Conservation (phyloP, 352 stramenopile species). For the Globisporangium nunn region DNA sequence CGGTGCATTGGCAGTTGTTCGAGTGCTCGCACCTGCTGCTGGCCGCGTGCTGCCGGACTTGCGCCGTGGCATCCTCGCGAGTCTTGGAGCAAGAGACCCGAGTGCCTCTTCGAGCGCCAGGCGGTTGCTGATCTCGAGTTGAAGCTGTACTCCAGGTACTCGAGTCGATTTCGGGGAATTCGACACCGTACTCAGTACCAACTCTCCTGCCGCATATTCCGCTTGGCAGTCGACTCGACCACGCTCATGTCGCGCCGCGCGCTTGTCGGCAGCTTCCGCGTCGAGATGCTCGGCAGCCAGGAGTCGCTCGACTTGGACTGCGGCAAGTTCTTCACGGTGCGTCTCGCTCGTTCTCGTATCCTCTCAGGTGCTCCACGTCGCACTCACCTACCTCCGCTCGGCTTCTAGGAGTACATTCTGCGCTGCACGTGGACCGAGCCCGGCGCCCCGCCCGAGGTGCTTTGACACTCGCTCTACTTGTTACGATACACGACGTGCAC, state of each 20-base stretch:
- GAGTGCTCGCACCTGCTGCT: too few species aligned
- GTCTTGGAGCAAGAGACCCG: background rate
- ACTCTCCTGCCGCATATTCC: background rate
- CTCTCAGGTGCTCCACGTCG: background rate
- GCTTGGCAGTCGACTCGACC: background rate
- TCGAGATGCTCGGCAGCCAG: conserved; percentile 55
- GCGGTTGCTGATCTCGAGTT: too few species aligned
- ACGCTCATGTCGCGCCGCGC: background rate
- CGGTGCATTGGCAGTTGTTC: background rate
- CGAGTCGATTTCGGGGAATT: too few species aligned
- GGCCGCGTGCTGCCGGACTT: background rate
- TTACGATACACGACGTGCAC: too few species aligned
- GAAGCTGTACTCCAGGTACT: too few species aligned
- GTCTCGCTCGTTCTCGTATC: background rate
- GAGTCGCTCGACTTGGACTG: conserved; percentile 81
- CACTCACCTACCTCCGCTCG: too few species aligned
- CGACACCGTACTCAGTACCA: background rate
- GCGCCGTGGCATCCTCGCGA: background rate
- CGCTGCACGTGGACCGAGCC: conserved; percentile 66
- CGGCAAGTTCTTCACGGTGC: conserved; percentile 82
- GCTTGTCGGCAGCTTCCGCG: conserved; percentile 1
- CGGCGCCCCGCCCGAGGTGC: conserved; percentile 38
- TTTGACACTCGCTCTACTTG: background rate
- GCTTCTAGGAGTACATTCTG: conserved; percentile 72
- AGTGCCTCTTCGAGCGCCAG: too few species aligned